Evolutionary conservation across 495 filamentous ascomycete species (phyloP), one percentile per base, ranked within the genome.

Genomic region (Immersiella caudata): DNA sequence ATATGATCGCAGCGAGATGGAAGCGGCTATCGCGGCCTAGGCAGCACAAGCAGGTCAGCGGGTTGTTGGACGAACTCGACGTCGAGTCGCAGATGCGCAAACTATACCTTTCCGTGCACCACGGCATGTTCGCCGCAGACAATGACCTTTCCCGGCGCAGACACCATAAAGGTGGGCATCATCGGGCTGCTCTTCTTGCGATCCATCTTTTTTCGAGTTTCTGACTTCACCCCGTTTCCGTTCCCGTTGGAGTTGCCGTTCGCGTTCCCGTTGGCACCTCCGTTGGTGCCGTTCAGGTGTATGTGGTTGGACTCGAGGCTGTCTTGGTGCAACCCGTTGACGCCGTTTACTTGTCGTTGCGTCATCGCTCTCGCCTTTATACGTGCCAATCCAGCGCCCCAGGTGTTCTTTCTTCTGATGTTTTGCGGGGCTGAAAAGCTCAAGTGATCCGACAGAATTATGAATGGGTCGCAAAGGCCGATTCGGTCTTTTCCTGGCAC

Each of bases 71-170:
- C 8, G 16, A 46, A 62, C 18, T 24, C 21, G 46, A 25, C 12
- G 6, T 46, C 40, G 11, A 46, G 16, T 12, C 11, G 29, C 20
- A 33, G 5, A 20, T 1, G 50, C 22, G 25, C 22, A 27, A 26
- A 29, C 16, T 25, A 6, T 27, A 90, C 89, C 84, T 97, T 97
- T 74, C 95, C 95, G 74, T 99, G 87, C 11, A 99, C 95, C 1
- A 97, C 95, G 12, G 95, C 92, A 81, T 99, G 95, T 76, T 99
- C 95, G 62, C 95, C 95, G 78, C 91, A 97, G 20, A 97, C 92
- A 75, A 99, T 98, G 72, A 96, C 94, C 78, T 99, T 99, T 35
- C 94, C 95, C 14, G 95, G 95, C 16, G 95, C 94, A 7, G 95
- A 98, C 64, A 97, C 94, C 91, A 98, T 96, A 70, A 98, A 99